Base-by-base conservation (phyloP, 257 asterid species). In the Hygrophila difformis region DNA sequence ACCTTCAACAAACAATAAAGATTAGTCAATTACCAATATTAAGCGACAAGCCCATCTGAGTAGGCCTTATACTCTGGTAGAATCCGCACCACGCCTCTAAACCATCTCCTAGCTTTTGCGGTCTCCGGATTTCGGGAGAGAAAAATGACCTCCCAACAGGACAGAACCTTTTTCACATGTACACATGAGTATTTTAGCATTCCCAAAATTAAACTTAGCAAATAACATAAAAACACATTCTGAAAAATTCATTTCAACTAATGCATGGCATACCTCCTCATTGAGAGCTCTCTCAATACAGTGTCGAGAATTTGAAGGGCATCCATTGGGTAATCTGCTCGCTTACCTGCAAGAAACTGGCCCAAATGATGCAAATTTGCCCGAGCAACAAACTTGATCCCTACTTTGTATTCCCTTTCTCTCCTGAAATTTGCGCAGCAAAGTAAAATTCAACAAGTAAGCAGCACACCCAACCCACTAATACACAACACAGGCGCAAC, bases 21-120 rank as follows among this genome's bases (percentile, higher is more conserved):
- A 22, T 35, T 44, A 20, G 21, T 48, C 14, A 28, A 28, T 49
- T 71, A 80, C 97, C 97, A 48, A 91, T 87, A 65, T 91, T 91
- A 36, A 91, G 94, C 15, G 99, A 91, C 54, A 91, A 59, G 58
- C 99, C 99, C 99, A 91, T 91, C 63, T 91, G 97, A 14, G 97
- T 91, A 21, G 99, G 99, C 45, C 99, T 72, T 51, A 91, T 83
- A 47, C 99, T 91, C 77, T 91, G 99, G 59, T 91, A 91, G 65
- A 91, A 91, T 18, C 99, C 99, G 58, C 87, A 80, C 99, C 99
- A 91, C 13, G 99, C 94, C 74, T 91, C 99, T 61, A 91, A 73
- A 23, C 99, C 99, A 41, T 87, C 97, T 10, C 99, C 99, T 5
- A 87, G 93, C 46, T 79, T 63, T 44, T 87, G 95, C 18, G 97